These are phyloP conservation scores for Calamus simplicifolius DNA, from an alignment of 176 grass and related monocot species.

Conservation along the genomic window DNA sequence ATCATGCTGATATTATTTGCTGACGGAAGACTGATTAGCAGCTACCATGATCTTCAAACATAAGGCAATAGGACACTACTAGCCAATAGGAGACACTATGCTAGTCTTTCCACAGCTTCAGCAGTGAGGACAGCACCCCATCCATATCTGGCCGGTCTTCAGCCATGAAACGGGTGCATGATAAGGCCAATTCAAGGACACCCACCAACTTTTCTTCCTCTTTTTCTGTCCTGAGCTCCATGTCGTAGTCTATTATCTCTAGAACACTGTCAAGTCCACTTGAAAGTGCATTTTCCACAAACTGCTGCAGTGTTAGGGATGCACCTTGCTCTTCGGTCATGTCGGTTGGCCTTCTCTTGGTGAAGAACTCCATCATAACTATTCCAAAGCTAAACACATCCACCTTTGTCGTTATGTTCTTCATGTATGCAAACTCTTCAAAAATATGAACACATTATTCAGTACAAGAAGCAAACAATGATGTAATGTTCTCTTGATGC, in stretches of 20 bases:
- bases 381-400: conserved; percentile 97
- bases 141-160: conserved; percentile 69
- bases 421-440: conserved; percentile 87
- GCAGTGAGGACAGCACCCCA: conserved; percentile 43
- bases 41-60: no score
- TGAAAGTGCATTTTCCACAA: conserved; percentile 47
- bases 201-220: conserved; percentile 41
- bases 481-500: no score
- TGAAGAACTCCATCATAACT: conserved; percentile 75
- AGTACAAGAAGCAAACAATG: background rate
- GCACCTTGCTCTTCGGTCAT: conserved; percentile 43
- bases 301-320: conserved; percentile 60
- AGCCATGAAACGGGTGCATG: conserved; percentile 51
- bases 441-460: background rate
- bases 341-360: conserved; percentile 49
- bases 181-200: conserved; percentile 40
- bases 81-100: background rate
- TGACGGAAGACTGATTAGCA: no score
- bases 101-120: conserved; percentile 33
- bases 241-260: conserved; percentile 36
- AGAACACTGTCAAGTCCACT: conserved; percentile 35
- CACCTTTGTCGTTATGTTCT: conserved; percentile 42
- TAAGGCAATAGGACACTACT: no score
- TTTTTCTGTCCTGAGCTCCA: conserved; percentile 37
- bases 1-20: no score